Percentiles rank a stretch among this genome's conserved stretches.
Conservation (phyloP, 768 basidiomycete genomes). For the Hydnomerulius pinastri region DNA sequence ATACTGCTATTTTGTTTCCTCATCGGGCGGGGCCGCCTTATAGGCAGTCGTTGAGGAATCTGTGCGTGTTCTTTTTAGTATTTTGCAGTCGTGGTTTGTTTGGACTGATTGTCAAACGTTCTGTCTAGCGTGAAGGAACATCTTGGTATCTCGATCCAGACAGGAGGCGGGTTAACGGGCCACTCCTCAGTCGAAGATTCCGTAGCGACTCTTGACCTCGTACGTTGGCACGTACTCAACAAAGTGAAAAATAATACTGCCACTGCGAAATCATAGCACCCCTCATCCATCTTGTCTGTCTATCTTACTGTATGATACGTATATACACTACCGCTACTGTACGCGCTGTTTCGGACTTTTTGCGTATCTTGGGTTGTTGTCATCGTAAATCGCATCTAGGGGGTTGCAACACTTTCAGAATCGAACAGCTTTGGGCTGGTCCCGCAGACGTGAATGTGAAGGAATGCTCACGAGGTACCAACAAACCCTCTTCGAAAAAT, state of each 20-base stretch:
- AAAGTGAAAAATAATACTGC: slow-evolving; percentile 40
- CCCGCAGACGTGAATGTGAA: too few relatives aligned
- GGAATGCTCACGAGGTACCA: too few relatives aligned
- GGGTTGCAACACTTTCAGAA: background rate
- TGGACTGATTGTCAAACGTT: too few relatives aligned
- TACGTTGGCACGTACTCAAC: slow-evolving; percentile 79
- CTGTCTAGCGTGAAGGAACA: slow-evolving; percentile 72
- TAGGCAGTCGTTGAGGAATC: slow-evolving; percentile 75
- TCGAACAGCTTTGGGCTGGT: background rate
- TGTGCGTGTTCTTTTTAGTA: slow-evolving; percentile 50
- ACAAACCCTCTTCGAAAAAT: too few relatives aligned
- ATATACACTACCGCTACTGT: background rate
- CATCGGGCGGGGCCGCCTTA: slow-evolving; percentile 78
- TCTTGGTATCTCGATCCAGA: slow-evolving; percentile 80
- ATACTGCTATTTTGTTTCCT: slow-evolving; percentile 86
- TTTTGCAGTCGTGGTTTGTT: slow-evolving; percentile 3
- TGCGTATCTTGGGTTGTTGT: slow-evolving; percentile 1
- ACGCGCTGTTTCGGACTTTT: background rate
- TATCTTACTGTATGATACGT: background rate
- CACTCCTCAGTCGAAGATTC: slow-evolving; percentile 95
- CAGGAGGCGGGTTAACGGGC: slow-evolving; percentile 69
- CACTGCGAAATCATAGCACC: slow-evolving; percentile 14
- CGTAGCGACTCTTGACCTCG: slow-evolving; percentile 82
- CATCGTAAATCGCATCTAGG: background rate
- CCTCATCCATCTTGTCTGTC: background rate